These are phyloP conservation scores for Apiospora saccharicola DNA, from an alignment of 2,329 filamentous ascomycete species.

Conservation along the genomic window DNA sequence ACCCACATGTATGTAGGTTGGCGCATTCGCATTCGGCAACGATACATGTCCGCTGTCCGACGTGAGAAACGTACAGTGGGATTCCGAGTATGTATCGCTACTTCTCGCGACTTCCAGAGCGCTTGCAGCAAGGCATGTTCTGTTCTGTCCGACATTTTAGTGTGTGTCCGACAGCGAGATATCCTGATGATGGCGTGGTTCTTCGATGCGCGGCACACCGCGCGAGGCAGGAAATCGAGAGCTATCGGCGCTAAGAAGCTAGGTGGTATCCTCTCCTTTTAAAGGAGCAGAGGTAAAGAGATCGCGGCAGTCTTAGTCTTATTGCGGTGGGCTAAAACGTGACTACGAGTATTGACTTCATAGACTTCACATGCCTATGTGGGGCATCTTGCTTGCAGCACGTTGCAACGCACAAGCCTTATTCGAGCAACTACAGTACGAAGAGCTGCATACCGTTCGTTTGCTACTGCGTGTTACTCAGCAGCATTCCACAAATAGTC, in stretches of 20 bases:
- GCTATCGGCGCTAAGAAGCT: slow-evolving; percentile 10
- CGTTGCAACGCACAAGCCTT: background rate
- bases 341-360: slow-evolving; percentile 20
- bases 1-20: background rate
- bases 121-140: background rate
- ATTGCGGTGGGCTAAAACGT: slow-evolving; percentile 4
- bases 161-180: background rate
- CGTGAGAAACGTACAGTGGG: background rate
- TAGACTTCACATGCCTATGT: slow-evolving; percentile 14
- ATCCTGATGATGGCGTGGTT: slow-evolving; percentile 8
- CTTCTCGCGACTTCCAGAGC: slow-evolving; percentile 2
- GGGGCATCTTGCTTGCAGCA: background rate
- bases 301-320: background rate
- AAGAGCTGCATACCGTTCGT: background rate
- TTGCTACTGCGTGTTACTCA: background rate
- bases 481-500: background rate
- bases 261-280: background rate
- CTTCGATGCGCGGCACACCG: slow-evolving; percentile 12
- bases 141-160: background rate
- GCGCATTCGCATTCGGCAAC: slow-evolving; percentile 18
- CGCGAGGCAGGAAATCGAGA: slow-evolving; percentile 1
- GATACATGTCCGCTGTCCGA: slow-evolving; percentile 3
- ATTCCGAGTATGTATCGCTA: background rate
- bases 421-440: background rate
- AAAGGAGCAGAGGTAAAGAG: slow-evolving; percentile 10